Percentiles rank a stretch among this genome's conserved stretches.
Evolutionary conservation across 164 flowering plant species (phyloP).

Genomic region (Santalum album): DNA sequence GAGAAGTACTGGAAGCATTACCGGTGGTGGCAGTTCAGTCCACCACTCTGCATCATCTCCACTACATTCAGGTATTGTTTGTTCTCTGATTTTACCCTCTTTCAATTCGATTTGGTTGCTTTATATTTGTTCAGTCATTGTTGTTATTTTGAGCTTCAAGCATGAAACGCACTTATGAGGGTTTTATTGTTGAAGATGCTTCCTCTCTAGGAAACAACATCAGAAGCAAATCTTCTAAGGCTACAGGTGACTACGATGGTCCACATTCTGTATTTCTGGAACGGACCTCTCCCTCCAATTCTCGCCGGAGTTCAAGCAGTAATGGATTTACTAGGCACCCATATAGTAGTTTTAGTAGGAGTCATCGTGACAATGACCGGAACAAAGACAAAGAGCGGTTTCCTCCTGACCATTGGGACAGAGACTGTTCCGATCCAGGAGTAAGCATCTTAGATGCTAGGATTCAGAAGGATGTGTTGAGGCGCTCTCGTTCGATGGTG

Average conservation of each 20-base stretch:
- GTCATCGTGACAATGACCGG: conserved; percentile 62
- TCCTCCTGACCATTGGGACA: conserved; percentile 39
- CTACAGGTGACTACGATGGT: conserved; percentile 36
- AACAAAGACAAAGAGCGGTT: conserved; percentile 50
- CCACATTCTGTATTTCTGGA: conserved; percentile 40
- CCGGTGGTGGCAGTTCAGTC: conserved; percentile 48
- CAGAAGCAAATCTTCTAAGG: conserved; percentile 40
- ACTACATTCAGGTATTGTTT: conserved; percentile 53
- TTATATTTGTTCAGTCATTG: no score
- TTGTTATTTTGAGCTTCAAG: background rate
- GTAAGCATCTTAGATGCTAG: conserved; percentile 18
- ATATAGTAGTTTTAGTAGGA: conserved; percentile 67
- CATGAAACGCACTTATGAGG: background rate
- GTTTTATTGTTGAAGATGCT: conserved; percentile 30
- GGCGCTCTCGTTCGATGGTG: conserved; percentile 56
- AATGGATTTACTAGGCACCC: conserved; percentile 61
- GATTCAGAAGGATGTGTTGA: conserved; percentile 38
- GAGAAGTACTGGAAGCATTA: conserved; percentile 50
- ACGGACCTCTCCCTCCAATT: conserved; percentile 44
- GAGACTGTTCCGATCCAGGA: conserved; percentile 34
- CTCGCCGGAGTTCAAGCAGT: conserved; percentile 51
- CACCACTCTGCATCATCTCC: conserved; percentile 45
- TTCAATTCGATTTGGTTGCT: no score
- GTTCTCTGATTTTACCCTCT: no score
- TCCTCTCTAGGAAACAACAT: conserved; percentile 18